Evolutionary conservation across 1,284 basidiomycete species (phyloP).

Genomic region (Pseudozyma sp.): DNA sequence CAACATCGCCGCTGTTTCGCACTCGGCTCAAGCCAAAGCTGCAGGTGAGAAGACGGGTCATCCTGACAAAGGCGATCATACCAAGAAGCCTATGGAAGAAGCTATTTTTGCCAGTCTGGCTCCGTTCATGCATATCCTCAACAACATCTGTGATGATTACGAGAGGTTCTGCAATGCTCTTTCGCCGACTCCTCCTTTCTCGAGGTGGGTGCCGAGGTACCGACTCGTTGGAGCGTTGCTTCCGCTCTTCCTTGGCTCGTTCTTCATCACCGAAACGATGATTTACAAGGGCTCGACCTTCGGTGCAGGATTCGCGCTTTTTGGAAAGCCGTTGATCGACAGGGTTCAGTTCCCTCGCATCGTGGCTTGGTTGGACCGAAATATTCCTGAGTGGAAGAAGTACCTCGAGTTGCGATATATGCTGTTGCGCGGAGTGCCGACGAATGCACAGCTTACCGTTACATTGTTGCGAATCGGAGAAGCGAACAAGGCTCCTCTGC

Average conservation of each 20-base stretch:
- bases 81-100: constrained; percentile 64
- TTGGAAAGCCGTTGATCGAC: constrained; percentile 73
- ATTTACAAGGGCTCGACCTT: constrained; percentile 72
- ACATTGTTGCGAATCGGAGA: constrained; percentile 73
- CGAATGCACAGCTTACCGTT: constrained; percentile 74
- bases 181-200: constrained; percentile 70
- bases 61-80: constrained; percentile 65
- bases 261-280: constrained; percentile 71
- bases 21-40: constrained; percentile 68
- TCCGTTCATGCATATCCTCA: constrained; percentile 73
- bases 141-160: constrained; percentile 70
- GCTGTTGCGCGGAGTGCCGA: constrained; percentile 73
- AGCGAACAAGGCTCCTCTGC: constrained; percentile 71
- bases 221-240: constrained; percentile 67
- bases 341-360: constrained; percentile 60
- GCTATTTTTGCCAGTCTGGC: constrained; percentile 68
- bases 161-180: constrained; percentile 71
- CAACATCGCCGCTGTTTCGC: constrained; percentile 62
- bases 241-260: constrained; percentile 69
- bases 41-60: constrained; percentile 58
- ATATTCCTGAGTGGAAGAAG: constrained; percentile 73
- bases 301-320: constrained; percentile 72
- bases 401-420: constrained; percentile 63
- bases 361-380: constrained; percentile 70
- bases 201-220: constrained; percentile 60